Percentiles rank a stretch among this genome's conserved stretches.
Conservation (phyloP, 2,329 filamentous ascomycete genomes). For the Thielaviopsis punctulata region DNA sequence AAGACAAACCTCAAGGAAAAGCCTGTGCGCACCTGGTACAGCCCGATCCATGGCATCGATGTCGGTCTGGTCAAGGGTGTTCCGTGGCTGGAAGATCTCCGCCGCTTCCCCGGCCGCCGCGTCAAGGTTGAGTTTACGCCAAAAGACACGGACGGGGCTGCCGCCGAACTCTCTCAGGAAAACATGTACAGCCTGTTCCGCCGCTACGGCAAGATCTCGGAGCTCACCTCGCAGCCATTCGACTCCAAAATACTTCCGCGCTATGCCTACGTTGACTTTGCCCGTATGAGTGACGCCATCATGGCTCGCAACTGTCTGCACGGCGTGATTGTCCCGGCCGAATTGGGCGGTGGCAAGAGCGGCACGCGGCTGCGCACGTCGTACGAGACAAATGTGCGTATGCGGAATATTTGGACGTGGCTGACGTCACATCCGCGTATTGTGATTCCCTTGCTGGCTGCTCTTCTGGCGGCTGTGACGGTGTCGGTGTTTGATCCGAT, state of each 20-base stretch:
- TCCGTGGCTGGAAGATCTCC: slow-evolving; percentile 89
- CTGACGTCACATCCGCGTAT: slow-evolving; percentile 71
- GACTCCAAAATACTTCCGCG: slow-evolving; percentile 75
- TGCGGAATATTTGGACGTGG: slow-evolving; percentile 75
- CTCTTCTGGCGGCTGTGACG: slow-evolving; percentile 64
- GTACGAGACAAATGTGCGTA: slow-evolving; percentile 64
- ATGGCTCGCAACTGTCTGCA: slow-evolving; percentile 90
- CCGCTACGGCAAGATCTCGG: slow-evolving; percentile 74
- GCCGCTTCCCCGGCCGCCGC: slow-evolving; percentile 58
- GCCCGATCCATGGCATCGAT: slow-evolving; percentile 55
- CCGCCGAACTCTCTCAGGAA: slow-evolving; percentile 72
- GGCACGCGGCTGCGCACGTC: slow-evolving; percentile 67
- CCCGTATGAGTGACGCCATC: slow-evolving; percentile 54
- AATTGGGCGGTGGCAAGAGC: slow-evolving; percentile 53
- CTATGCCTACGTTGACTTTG: slow-evolving; percentile 66
- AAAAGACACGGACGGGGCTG: slow-evolving; percentile 24
- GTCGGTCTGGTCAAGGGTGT: slow-evolving; percentile 61
- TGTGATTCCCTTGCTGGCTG: slow-evolving; percentile 67
- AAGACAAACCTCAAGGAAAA: slow-evolving; percentile 46
- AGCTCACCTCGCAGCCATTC: slow-evolving; percentile 66
- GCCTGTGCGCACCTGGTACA: slow-evolving; percentile 79
- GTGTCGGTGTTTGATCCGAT: slow-evolving; percentile 90
- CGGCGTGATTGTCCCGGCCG: slow-evolving; percentile 54
- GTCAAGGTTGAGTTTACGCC: slow-evolving; percentile 76
- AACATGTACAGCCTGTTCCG: slow-evolving; percentile 74